A percentile compares a stretch with the other conserved stretches of the same genome.
Evolutionary conservation across 768 basidiomycete species (phyloP).

Genomic region (Steccherinum ochraceum): DNA sequence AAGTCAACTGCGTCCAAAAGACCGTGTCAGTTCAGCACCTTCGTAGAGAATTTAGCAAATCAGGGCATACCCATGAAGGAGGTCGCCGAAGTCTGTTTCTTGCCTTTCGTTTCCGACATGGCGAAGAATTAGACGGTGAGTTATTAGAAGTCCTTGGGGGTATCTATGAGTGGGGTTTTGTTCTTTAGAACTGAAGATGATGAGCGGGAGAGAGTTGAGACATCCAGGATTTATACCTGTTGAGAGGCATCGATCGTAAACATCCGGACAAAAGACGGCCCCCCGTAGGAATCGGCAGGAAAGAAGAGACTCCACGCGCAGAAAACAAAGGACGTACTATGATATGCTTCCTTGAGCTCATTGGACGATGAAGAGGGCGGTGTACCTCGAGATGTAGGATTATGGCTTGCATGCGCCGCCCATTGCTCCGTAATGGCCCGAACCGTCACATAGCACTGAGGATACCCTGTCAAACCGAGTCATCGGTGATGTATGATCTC

Average conservation of each 20-base stretch:
- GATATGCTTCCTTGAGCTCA: background rate
- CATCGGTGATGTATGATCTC: too few relatives aligned
- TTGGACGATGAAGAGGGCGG: background rate
- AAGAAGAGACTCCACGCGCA: too few relatives aligned
- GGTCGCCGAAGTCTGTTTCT: background rate
- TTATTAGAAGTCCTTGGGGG: too few relatives aligned
- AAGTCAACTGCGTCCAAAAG: conserved; percentile 61
- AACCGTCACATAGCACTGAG: too few relatives aligned
- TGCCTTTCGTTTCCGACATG: background rate
- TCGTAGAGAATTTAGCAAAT: background rate
- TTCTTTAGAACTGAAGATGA: background rate
- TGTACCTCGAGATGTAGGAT: background rate
- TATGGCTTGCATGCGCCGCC: background rate
- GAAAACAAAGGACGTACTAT: background rate
- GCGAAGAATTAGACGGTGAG: background rate
- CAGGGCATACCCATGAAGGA: conserved; percentile 9
- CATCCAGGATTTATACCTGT: too few relatives aligned
- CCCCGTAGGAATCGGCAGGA: background rate
- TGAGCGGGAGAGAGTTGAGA: background rate
- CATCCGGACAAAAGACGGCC: background rate
- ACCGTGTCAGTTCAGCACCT: background rate
- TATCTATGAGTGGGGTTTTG: background rate
- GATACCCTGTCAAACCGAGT: too few relatives aligned
- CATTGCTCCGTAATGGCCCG: background rate
- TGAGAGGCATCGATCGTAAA: too few relatives aligned